A percentile compares a stretch with the other conserved stretches of the same genome.
Conservation (phyloP, 2,329 filamentous ascomycete genomes). For the Rhynchosporium secalis region DNA sequence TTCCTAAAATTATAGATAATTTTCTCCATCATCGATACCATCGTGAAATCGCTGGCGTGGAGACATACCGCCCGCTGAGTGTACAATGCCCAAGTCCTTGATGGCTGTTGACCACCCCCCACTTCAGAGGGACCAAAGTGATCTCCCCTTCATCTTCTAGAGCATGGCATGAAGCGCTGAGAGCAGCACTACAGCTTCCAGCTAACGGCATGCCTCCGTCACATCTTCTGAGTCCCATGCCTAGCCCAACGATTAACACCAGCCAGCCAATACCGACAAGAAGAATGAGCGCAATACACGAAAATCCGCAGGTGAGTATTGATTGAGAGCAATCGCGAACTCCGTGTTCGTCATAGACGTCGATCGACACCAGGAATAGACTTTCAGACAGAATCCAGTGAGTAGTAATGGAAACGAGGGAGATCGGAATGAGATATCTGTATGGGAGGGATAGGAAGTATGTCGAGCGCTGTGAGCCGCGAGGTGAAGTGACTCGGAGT, state of each 20-base stretch:
- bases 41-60: constrained; percentile 21
- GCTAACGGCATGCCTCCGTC: constrained; percentile 25
- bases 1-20: too few relatives aligned
- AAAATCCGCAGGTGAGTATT: constrained; percentile 31
- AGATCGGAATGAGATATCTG: constrained; percentile 35
- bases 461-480: constrained; percentile 38
- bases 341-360: constrained; percentile 26
- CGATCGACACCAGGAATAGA: constrained; percentile 42
- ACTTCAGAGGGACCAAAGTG: constrained; percentile 24
- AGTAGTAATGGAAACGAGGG: constrained; percentile 35
- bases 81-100: constrained; percentile 27
- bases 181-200: constrained; percentile 29
- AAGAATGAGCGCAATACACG: constrained; percentile 31
- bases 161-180: constrained; percentile 29
- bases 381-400: constrained; percentile 46
- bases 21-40: constrained; percentile 12
- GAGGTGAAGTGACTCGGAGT: constrained; percentile 40
- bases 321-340: constrained; percentile 20
- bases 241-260: constrained; percentile 21
- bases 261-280: constrained; percentile 24
- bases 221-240: constrained; percentile 22
- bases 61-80: constrained; percentile 27
- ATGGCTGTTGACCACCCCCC: constrained; percentile 23
- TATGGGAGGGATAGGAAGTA: constrained; percentile 44
- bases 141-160: constrained; percentile 19